phyloP scores from a whole-genome alignment of 345 rosid species.

The Populus davidiana region DNA sequence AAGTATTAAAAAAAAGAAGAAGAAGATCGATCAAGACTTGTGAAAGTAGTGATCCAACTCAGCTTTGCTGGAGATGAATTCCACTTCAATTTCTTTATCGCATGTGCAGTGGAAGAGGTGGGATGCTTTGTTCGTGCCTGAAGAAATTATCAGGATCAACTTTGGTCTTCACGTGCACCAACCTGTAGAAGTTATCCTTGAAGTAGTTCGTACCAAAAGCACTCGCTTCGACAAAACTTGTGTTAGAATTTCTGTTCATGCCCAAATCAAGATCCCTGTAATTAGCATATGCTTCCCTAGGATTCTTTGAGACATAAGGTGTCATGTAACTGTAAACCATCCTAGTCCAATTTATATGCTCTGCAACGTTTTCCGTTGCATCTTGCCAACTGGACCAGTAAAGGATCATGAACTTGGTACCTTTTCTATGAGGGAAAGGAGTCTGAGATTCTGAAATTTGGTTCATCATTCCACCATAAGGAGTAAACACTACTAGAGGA shows the following conservation, averaged over 20 bases:
- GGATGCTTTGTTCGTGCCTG: constrained; percentile 19
- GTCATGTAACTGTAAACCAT: too few species aligned
- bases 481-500: constrained; percentile 49
- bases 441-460: constrained; percentile 33
- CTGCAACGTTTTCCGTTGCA: too few species aligned
- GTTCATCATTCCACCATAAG: constrained; percentile 16
- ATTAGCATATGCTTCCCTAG: constrained; percentile 30
- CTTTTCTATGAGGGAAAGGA: constrained; percentile 33
- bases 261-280: constrained; percentile 16
- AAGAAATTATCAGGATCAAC: not conserved
- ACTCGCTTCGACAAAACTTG: too few species aligned
- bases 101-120: not conserved
- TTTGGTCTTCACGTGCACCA: too few species aligned
- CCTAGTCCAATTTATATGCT: too few species aligned
- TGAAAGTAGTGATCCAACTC: too few species aligned
- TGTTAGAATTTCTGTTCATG: constrained; percentile 8
- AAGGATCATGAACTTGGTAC: constrained; percentile 22
- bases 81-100: too few species aligned
- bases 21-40: not conserved
- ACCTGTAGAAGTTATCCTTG: too few species aligned
- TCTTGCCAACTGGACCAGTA: too few species aligned
- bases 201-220: too few species aligned
- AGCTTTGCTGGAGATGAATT: too few species aligned
- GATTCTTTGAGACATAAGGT: not conserved
- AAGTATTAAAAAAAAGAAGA: not conserved